Base-by-base conservation (phyloP, 208 protist species). In the Crithidia thermophila region DNA sequence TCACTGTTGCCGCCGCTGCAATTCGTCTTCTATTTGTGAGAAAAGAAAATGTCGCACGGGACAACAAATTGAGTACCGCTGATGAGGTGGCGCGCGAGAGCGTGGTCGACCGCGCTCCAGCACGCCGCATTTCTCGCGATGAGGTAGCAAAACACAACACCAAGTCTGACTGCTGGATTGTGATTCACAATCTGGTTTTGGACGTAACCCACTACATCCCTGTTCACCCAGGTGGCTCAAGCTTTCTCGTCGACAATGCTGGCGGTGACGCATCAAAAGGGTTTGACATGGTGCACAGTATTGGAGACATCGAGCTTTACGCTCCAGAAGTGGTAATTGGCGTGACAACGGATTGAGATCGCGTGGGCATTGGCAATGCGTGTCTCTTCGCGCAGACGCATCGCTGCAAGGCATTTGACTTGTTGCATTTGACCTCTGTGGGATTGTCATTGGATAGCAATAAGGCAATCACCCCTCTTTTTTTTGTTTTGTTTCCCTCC, bases 401-500 rank as follows among this genome's bases (percentile, higher is more conserved):
- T 27, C 30, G 20, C 45, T 58, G 10, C 34, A 20, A 52, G 21
- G 33, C 21, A 23, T 23, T 21, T n/a, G n/a, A n/a, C n/a, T n/a
- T n/a, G n/a, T n/a, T n/a, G n/a, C n/a, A n/a, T n/a, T n/a, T n/a
- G n/a, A n/a, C n/a, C n/a, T n/a, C n/a, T n/a, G n/a, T n/a, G n/a
- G n/a, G n/a, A n/a, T n/a, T n/a, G n/a, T n/a, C n/a, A n/a, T n/a
- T n/a, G n/a, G n/a, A n/a, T n/a, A n/a, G n/a, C n/a, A n/a, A n/a
- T n/a, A n/a, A n/a, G n/a, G n/a, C n/a, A n/a, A n/a, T n/a, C n/a
- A n/a, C n/a, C n/a, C n/a, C n/a, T 45, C n/a, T 72, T 51, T 28
- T 47, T 67, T 61, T 74, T 56, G 28, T 53, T 49, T 58, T 62
- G 43, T 59, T 21, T 51, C 9, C 49, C 31, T 66, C 49, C n/a